Conservation (phyloP, 2,329 filamentous ascomycete genomes). For the Exophiala mesophila region DNA sequence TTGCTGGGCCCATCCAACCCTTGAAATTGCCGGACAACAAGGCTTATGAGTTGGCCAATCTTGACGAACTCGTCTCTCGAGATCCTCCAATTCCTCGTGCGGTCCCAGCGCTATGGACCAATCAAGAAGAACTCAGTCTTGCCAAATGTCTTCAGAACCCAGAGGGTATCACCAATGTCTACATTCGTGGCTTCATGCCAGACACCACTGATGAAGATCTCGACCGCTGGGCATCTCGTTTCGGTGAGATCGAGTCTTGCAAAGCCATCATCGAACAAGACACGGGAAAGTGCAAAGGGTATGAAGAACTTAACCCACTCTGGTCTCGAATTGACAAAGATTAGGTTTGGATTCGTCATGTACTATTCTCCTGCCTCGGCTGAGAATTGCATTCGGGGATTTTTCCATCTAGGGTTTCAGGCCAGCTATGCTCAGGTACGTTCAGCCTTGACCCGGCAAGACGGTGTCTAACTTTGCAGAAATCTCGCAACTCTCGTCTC, state of each 20-base stretch:
- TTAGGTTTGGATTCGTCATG: slow-evolving; percentile 94
- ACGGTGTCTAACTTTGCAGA: slow-evolving; percentile 55
- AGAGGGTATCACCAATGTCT: slow-evolving; percentile 94
- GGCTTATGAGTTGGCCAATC: slow-evolving; percentile 43
- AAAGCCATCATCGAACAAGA: slow-evolving; percentile 97
- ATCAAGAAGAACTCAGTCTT: slow-evolving; percentile 79
- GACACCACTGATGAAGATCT: slow-evolving; percentile 92
- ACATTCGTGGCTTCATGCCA: slow-evolving; percentile 91
- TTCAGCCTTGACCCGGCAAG: no score
- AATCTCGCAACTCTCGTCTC: slow-evolving; percentile 96
- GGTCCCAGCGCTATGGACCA: slow-evolving; percentile 79
- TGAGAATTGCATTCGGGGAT: slow-evolving; percentile 92
- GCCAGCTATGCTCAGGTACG: slow-evolving; percentile 86
- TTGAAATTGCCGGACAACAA: slow-evolving; percentile 41
- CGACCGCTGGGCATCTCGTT: slow-evolving; percentile 74
- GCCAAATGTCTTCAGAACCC: slow-evolving; percentile 94
- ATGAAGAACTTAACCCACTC: no score
- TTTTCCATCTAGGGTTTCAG: slow-evolving; percentile 91
- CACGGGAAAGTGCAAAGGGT: slow-evolving; percentile 96
- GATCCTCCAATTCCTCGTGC: slow-evolving; percentile 82
- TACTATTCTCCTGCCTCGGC: slow-evolving; percentile 83
- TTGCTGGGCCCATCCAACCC: slow-evolving; percentile 36
- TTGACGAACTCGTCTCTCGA: slow-evolving; percentile 64
- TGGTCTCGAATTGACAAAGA: slow-evolving; percentile 11
- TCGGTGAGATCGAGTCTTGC: slow-evolving; percentile 90